Base-by-base conservation (phyloP, 2,329 filamentous ascomycete genomes). In the Epichloe baconii region DNA sequence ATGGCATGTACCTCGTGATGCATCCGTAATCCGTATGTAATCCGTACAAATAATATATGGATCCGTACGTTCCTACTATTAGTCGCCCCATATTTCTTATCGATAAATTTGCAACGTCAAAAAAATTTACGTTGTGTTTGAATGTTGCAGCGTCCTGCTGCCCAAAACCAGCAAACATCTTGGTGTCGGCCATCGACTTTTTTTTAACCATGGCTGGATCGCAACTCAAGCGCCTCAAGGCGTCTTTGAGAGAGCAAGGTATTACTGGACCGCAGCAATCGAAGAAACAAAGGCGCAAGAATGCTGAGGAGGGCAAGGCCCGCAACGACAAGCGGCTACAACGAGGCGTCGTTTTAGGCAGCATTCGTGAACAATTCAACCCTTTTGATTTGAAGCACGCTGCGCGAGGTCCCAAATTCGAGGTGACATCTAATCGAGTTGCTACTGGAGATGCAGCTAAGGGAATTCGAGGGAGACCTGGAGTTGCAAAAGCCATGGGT, bases 361-460 rank as follows among this genome's bases (percentile, higher is more conserved):
- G 80, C 52, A 96, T 98, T 65, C 85, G 93, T 63, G 90, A 97
- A 62, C 85, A 90, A 59, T 97, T 97, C 78, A 98, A 98, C 66
- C 93, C 93, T 0, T 98, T 98, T 68, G 93, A 98, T 64, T 80
- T 95, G 65, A 94, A 94, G 68, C 81, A 86, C 53, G 82, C 85
- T 41, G 76, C 83, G 1, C 78, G 85, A 53, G 86, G 83, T 0
- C 82, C 82, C 52, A 97, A 97, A 62, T 95, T 95, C 57, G 83
- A 91, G 43, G 84, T 90, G 44, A 89, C 86, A 0, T 90, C 77
- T 49, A 80, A 79, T 56, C 78, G 79, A 52, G 74, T 78, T 5
- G 68, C 71, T 12, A 69, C 68, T 34, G 71, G 71, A 47, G 73
- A 73, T 62, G 72, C 74, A 31, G 71, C 75, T 26, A 80, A 77